Evolutionary conservation across 768 basidiomycete species (phyloP).

Genomic region (Leccinum disarticulatum): DNA sequence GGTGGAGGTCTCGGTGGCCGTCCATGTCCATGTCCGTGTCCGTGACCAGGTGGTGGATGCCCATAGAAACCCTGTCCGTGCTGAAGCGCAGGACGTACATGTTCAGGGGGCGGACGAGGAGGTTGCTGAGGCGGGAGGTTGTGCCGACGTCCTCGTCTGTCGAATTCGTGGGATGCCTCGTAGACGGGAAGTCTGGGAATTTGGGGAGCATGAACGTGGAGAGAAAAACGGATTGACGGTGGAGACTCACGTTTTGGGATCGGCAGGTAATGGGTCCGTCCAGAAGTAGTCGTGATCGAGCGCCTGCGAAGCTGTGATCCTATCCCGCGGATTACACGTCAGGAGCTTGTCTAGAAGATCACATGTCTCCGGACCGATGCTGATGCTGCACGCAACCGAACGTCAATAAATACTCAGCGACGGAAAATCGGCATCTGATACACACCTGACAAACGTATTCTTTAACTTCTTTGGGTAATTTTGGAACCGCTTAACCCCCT

Average conservation of each 20-base stretch:
- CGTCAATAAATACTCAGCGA: slow-evolving; percentile 5
- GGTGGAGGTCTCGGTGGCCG: slow-evolving; percentile 35
- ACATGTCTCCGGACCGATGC: slow-evolving; percentile 69
- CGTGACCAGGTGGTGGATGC: slow-evolving; percentile 33
- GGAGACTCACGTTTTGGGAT: slow-evolving; percentile 68
- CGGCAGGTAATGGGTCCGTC: slow-evolving; percentile 84
- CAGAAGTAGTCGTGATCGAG: slow-evolving; percentile 95
- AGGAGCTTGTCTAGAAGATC: slow-evolving; percentile 84
- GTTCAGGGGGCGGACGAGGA: slow-evolving; percentile 30
- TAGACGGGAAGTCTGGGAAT: slow-evolving; percentile 63
- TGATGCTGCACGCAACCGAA: slow-evolving; percentile 30
- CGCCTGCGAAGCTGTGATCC: slow-evolving; percentile 83
- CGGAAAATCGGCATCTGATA: slow-evolving; percentile 11
- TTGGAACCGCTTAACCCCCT: slow-evolving; percentile 68
- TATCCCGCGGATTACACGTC: slow-evolving; percentile 76
- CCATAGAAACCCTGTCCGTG: slow-evolving; percentile 30
- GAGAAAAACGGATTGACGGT: background rate
- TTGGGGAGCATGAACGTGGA: background rate
- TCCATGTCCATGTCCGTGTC: slow-evolving; percentile 29
- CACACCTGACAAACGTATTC: slow-evolving; percentile 59
- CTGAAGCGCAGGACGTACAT: slow-evolving; percentile 35
- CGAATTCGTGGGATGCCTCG: slow-evolving; percentile 82
- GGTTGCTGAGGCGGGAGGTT: slow-evolving; percentile 28
- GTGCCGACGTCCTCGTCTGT: slow-evolving; percentile 65
- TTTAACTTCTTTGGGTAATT: slow-evolving; percentile 55